Evolutionary conservation across 192 early-diverging fungal species (phyloP).

Genomic region (Coemansia sp.): DNA sequence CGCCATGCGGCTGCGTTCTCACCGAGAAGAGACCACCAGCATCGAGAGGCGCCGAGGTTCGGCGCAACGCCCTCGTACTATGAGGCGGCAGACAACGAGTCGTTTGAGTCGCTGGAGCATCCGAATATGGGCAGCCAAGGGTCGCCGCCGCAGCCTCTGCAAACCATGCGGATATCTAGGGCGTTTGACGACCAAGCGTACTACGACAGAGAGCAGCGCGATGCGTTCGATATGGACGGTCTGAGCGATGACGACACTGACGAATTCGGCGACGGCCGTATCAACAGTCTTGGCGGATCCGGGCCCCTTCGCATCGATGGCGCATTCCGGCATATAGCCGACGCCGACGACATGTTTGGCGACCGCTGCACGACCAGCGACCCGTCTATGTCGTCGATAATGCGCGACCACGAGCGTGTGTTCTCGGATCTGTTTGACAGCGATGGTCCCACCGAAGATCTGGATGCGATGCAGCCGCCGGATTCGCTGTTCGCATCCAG

Average conservation of each 20-base stretch:
- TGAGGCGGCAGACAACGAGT: conserved; percentile 6
- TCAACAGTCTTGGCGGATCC: conserved; percentile 21
- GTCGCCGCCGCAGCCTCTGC: neutral
- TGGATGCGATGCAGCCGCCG: conserved; percentile 22
- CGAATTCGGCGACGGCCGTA: conserved; percentile 10
- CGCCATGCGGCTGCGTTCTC: neutral
- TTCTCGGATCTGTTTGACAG: conserved; percentile 32
- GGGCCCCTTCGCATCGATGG: neutral
- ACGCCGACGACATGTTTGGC: conserved; percentile 36
- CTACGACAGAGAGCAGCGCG: neutral
- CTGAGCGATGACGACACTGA: conserved; percentile 8
- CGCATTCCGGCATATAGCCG: conserved; percentile 3
- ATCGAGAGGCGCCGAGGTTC: neutral
- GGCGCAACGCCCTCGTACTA: neutral
- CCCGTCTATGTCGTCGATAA: conserved; percentile 32
- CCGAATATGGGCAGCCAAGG: conserved; percentile 52
- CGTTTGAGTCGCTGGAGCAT: conserved; percentile 42
- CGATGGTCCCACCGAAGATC: conserved; percentile 14
- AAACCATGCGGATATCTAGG: neutral
- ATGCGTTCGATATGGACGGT: neutral
- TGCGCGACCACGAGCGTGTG: conserved; percentile 43
- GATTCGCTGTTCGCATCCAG: conserved; percentile 49
- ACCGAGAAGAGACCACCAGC: neutral
- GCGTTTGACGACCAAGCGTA: neutral
- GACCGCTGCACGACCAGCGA: conserved; percentile 21